Percentiles rank a stretch among this genome's conserved stretches.
Evolutionary conservation across 306 rosid genomes (phyloP).

Genomic region (Fragaria ananassa): DNA sequence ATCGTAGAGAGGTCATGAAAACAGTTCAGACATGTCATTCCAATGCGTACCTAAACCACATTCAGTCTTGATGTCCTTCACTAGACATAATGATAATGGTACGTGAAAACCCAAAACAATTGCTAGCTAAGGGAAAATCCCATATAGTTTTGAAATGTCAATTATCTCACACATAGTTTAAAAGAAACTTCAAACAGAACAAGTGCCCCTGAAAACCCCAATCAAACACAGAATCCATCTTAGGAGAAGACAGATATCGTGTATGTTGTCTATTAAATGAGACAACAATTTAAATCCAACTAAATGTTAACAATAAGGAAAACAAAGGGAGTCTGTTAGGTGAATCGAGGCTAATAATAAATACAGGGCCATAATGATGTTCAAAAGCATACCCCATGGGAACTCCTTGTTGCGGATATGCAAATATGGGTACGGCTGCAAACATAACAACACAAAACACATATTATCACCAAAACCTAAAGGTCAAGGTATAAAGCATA

Average conservation of each 20-base stretch:
- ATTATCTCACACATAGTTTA: neutral
- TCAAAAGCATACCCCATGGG: slow-evolving; percentile 83
- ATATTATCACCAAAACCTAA: neutral
- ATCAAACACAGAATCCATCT: neutral
- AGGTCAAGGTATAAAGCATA: neutral
- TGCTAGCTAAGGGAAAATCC: neutral
- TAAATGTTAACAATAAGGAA: neutral
- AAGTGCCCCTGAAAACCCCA: neutral
- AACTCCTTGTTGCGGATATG: slow-evolving; percentile 98
- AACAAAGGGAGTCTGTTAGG: neutral
- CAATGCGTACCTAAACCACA: neutral
- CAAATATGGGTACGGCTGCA: slow-evolving; percentile 54
- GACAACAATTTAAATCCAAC: neutral
- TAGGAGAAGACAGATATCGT: neutral
- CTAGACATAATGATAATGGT: neutral
- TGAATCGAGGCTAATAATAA: neutral
- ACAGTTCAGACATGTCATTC: neutral
- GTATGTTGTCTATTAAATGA: neutral
- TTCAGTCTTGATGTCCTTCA: neutral
- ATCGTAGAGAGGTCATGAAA: neutral
- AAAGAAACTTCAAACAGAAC: neutral
- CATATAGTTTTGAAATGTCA: neutral
- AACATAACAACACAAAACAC: slow-evolving; percentile 7
- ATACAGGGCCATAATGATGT: neutral
- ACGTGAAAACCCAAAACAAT: neutral